Evolutionary conservation across 2,329 filamentous ascomycete species (phyloP).

Genomic region (Aspergillus oerlinghausenensis): DNA sequence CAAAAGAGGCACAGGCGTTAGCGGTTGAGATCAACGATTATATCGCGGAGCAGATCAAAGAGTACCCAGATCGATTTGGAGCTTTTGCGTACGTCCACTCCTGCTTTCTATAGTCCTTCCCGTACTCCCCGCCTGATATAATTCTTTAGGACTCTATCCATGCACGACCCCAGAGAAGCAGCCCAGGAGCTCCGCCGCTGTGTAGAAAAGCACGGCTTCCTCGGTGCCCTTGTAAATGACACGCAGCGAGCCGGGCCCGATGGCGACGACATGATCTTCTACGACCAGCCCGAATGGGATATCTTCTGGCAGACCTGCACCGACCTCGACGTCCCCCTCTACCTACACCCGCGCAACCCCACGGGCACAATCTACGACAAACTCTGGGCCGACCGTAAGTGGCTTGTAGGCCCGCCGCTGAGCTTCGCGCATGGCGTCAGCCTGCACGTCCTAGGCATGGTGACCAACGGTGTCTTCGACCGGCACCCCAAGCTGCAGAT

Average conservation of each 20-base stretch:
- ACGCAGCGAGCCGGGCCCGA: slow-evolving; percentile 55
- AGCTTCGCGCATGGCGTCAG: slow-evolving; percentile 57
- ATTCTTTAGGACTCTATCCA: slow-evolving; percentile 29
- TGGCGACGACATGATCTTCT: slow-evolving; percentile 60
- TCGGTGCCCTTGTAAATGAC: slow-evolving; percentile 59
- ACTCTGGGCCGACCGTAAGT: slow-evolving; percentile 56
- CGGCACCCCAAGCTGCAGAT: slow-evolving; percentile 45
- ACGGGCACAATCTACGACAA: slow-evolving; percentile 55
- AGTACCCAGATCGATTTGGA: slow-evolving; percentile 40
- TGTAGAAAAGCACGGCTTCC: slow-evolving; percentile 57
- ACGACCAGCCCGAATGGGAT: slow-evolving; percentile 56
- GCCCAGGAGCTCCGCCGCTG: slow-evolving; percentile 41
- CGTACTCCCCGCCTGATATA: background rate
- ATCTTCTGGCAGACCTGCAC: slow-evolving; percentile 56
- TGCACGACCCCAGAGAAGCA: slow-evolving; percentile 40
- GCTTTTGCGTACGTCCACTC: slow-evolving; percentile 36
- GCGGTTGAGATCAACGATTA: slow-evolving; percentile 47
- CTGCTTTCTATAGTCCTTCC: background rate
- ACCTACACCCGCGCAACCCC: slow-evolving; percentile 59
- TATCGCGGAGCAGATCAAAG: slow-evolving; percentile 41
- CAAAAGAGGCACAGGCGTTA: slow-evolving; percentile 40
- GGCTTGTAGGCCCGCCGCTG: slow-evolving; percentile 57
- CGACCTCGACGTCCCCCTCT: slow-evolving; percentile 61
- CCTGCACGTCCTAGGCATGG: slow-evolving; percentile 53
- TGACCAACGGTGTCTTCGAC: slow-evolving; percentile 49